phyloP scores from a whole-genome alignment of 2,329 filamentous ascomycete species.

The Ilyonectria destructans region DNA sequence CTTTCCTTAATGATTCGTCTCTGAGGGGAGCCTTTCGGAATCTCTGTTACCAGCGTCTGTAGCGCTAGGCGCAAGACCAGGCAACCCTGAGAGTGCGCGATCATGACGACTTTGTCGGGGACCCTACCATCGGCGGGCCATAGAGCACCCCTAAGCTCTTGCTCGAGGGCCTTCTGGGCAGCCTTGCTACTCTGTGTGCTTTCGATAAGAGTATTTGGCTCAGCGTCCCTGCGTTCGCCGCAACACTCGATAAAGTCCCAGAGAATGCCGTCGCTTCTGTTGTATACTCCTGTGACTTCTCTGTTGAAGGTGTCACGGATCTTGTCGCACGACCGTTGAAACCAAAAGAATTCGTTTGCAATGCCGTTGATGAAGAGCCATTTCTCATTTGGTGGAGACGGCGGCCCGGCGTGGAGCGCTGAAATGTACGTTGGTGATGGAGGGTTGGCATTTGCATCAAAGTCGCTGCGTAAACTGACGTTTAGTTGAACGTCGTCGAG shows the following conservation, averaged over 20 bases:
- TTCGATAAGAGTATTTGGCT: background rate
- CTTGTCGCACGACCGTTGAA: too few species aligned
- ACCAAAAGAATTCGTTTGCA: too few species aligned
- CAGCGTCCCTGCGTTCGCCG: background rate
- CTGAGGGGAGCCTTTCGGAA: too few species aligned
- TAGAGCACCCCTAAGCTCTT: background rate
- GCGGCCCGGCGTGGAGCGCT: too few species aligned
- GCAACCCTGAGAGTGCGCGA: conserved; percentile 7
- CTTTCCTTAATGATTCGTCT: background rate
- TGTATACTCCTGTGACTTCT: background rate
- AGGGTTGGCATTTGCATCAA: too few species aligned
- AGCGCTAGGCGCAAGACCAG: conserved; percentile 1
- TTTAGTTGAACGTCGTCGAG: too few species aligned
- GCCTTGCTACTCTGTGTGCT: conserved; percentile 6
- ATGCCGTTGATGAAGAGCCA: too few species aligned
- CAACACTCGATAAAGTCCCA: conserved; percentile 4
- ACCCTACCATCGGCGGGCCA: background rate
- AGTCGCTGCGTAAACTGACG: too few species aligned
- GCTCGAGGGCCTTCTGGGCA: background rate
- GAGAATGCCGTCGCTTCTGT: conserved; percentile 7
- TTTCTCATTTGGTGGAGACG: too few species aligned
- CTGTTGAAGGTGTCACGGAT: background rate
- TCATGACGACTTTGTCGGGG: conserved; percentile 2
- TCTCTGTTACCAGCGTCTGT: background rate
- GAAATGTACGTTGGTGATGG: too few species aligned